Evolutionary conservation across 306 rosid genomes (phyloP).

Genomic region (Quercus mongolica): DNA sequence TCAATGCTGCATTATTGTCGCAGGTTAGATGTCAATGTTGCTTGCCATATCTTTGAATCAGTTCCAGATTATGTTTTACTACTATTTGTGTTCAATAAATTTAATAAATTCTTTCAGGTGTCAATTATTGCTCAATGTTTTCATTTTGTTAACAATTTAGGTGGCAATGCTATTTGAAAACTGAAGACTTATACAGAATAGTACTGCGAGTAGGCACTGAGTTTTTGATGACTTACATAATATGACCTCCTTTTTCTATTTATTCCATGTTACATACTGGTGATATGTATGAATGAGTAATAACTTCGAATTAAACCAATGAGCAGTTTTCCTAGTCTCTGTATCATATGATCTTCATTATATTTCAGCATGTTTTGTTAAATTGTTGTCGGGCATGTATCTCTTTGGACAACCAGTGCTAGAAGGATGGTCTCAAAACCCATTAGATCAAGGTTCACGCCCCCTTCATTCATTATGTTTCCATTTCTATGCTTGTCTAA

Average conservation of each 20-base stretch:
- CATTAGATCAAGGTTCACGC: not conserved
- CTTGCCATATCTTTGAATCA: conserved; percentile 1
- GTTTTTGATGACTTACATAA: not conserved
- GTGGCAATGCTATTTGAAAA: not conserved
- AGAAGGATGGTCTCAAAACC: not conserved
- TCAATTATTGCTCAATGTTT: not conserved
- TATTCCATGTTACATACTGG: not conserved
- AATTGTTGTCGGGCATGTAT: not conserved
- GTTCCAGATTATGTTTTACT: conserved; percentile 6
- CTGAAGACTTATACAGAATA: not conserved
- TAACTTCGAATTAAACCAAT: not conserved
- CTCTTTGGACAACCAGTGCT: not conserved
- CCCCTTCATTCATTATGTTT: not conserved
- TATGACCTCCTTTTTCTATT: not conserved
- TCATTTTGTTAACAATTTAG: not conserved
- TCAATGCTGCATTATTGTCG: conserved; percentile 82
- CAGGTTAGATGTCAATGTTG: conserved; percentile 58
- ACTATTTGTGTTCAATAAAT: not conserved
- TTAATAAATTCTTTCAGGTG: not conserved
- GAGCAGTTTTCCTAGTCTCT: not conserved
- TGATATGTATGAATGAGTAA: not conserved
- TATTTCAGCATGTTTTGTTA: not conserved
- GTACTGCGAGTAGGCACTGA: not conserved
- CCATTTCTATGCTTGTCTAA: not conserved
- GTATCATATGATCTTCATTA: not conserved